Evolutionary conservation across 164 flowering plant genomes (phyloP).

Genomic region (Umbilicus rupestris): DNA sequence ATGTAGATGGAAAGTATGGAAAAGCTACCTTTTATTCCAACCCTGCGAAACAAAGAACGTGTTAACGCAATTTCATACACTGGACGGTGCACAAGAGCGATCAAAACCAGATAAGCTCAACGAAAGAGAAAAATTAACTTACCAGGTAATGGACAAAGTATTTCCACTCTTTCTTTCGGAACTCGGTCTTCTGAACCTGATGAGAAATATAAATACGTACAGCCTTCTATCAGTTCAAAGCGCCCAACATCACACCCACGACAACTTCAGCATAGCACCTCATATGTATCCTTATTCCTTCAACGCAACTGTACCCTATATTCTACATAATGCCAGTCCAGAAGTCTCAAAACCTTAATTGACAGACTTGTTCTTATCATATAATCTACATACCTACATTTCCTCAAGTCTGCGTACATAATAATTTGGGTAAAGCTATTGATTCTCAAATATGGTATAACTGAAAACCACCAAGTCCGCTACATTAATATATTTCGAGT

Average conservation of each 20-base stretch:
- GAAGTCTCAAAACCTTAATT: background rate
- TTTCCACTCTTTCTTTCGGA: slow-evolving; percentile 62
- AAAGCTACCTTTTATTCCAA: slow-evolving; percentile 82
- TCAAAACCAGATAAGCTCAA: background rate
- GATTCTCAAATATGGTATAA: too few relatives aligned
- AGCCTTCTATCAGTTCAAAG: background rate
- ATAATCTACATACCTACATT: background rate
- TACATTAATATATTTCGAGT: too few relatives aligned
- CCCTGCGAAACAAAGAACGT: slow-evolving; percentile 48
- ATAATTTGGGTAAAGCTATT: too few relatives aligned
- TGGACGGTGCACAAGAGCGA: background rate
- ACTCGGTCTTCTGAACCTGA: slow-evolving; percentile 77
- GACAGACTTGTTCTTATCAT: background rate
- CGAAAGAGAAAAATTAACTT: slow-evolving; percentile 21
- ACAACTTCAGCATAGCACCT: background rate
- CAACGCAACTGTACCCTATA: background rate
- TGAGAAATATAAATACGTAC: slow-evolving; percentile 4
- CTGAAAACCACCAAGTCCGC: too few relatives aligned
- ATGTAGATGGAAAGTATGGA: slow-evolving; percentile 1
- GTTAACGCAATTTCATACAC: background rate
- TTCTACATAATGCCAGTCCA: background rate
- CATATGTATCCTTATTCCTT: background rate
- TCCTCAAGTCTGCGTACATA: too few relatives aligned
- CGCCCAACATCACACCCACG: background rate
- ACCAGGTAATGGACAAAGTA: slow-evolving; percentile 94